phyloP scores from a whole-genome alignment of 208 protist genomes.

The Angomonas ambiguus region DNA sequence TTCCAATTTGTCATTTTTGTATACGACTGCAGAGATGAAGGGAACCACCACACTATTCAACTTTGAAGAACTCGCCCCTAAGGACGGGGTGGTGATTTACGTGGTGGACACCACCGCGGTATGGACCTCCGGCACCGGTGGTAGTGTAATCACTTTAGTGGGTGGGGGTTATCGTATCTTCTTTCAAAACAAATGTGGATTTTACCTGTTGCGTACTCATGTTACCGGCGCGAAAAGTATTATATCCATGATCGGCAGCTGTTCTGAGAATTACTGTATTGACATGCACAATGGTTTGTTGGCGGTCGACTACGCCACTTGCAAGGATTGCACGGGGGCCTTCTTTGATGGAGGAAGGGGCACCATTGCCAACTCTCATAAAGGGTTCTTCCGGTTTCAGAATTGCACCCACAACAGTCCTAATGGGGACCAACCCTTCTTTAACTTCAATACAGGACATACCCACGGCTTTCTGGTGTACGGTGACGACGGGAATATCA shows the following conservation, averaged over 20 bases:
- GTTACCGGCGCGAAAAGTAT: neutral
- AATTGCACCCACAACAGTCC: neutral
- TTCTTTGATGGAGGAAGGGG: neutral
- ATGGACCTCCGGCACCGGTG: neutral
- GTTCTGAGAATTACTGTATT: neutral
- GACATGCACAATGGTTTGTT: neutral
- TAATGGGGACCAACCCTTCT: neutral
- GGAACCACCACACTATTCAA: neutral
- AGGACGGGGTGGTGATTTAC: neutral
- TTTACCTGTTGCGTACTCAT: neutral
- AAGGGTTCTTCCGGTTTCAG: neutral
- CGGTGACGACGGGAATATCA: neutral
- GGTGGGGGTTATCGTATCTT: neutral
- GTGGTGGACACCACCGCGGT: neutral
- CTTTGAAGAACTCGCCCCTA: neutral
- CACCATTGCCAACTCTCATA: neutral
- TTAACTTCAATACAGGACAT: neutral
- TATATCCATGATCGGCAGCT: neutral
- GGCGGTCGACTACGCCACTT: neutral
- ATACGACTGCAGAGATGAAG: neutral
- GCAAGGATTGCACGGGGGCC: neutral
- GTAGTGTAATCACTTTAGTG: neutral
- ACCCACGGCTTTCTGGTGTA: neutral
- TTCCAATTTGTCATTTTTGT: neutral
- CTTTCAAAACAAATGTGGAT: neutral